Conservation (phyloP, 805 yeast species). For the Cyberlindnera mycetangii region DNA sequence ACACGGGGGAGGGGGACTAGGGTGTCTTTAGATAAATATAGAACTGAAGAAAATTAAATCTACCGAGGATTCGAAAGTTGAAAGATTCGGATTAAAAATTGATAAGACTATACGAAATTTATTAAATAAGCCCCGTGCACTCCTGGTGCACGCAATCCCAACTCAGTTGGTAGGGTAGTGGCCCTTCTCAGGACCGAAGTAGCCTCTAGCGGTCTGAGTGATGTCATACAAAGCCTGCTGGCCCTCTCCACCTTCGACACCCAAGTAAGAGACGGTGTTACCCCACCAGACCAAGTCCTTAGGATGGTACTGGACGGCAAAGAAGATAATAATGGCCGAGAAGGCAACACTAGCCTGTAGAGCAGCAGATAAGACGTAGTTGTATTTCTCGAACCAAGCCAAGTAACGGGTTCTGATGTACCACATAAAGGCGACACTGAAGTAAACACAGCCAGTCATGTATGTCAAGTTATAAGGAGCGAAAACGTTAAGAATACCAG, state of each 20-base stretch:
- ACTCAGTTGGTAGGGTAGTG: conserved; percentile 10
- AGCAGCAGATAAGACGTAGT: conserved; percentile 52
- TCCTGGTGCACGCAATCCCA: too few relatives aligned
- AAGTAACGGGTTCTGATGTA: conserved; percentile 35
- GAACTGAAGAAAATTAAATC: too few relatives aligned
- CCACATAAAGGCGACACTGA: conserved; percentile 45
- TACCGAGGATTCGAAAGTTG: too few relatives aligned
- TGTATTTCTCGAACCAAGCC: conserved; percentile 52
- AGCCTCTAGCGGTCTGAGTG: conserved; percentile 14
- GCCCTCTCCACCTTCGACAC: conserved; percentile 37
- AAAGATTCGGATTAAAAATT: too few relatives aligned
- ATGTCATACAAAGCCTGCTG: conserved; percentile 12
- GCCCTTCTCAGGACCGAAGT: conserved; percentile 23
- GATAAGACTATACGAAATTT: too few relatives aligned
- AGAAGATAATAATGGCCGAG: conserved; percentile 48
- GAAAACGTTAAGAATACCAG: conserved; percentile 42
- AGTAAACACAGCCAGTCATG: conserved; percentile 28
- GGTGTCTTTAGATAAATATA: too few relatives aligned
- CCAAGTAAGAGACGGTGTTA: conserved; percentile 37
- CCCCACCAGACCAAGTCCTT: conserved; percentile 64
- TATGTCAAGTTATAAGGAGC: conserved; percentile 51
- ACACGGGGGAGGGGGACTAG: too few relatives aligned
- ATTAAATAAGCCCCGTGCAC: too few relatives aligned
- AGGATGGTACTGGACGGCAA: conserved; percentile 44
- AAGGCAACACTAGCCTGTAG: conserved; percentile 60